These are phyloP conservation scores for Candida vartiovaarae DNA, from an alignment of 805 yeast genomes.

Conservation along the genomic window DNA sequence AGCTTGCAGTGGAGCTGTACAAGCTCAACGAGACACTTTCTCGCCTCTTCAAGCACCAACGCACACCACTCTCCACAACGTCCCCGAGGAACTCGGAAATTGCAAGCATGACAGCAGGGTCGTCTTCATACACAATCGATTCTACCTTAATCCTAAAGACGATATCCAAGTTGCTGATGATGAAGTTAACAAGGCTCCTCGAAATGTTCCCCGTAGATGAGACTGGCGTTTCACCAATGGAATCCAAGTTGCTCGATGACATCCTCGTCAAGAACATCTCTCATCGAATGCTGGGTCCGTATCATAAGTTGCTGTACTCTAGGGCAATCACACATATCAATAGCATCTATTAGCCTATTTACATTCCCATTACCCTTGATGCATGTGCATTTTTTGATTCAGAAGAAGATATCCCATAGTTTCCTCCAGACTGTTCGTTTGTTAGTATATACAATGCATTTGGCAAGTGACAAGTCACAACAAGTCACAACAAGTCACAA, in stretches of 20 bases:
- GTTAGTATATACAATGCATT: constrained; percentile 2
- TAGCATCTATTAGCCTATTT: constrained; percentile 4
- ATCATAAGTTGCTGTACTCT: constrained; percentile 11
- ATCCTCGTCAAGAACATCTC: constrained; percentile 16
- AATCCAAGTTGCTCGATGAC: constrained; percentile 16
- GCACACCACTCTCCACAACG: constrained; percentile 2
- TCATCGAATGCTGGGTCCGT: constrained; percentile 15
- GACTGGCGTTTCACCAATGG: constrained; percentile 3
- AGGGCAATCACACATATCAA: constrained; percentile 9
- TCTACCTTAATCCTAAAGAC: constrained; percentile 14
- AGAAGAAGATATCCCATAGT: constrained; percentile 15
- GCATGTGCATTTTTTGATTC: neutral
- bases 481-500: too few species aligned
- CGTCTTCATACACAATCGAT: constrained; percentile 6
- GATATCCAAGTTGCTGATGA: constrained; percentile 11
- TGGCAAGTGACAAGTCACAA: neutral
- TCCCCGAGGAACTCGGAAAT: neutral
- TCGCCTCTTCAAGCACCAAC: constrained; percentile 10
- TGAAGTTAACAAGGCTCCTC: constrained; percentile 9
- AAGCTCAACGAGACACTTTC: constrained; percentile 22
- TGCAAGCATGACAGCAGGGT: neutral
- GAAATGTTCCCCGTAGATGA: constrained; percentile 2
- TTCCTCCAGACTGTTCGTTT: constrained; percentile 16
- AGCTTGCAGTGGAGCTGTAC: constrained; percentile 16
- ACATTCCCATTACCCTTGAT: neutral